These are phyloP conservation scores for Coix lacrymajobi DNA, from an alignment of 176 grass and related monocot genomes.

Conservation along the genomic window DNA sequence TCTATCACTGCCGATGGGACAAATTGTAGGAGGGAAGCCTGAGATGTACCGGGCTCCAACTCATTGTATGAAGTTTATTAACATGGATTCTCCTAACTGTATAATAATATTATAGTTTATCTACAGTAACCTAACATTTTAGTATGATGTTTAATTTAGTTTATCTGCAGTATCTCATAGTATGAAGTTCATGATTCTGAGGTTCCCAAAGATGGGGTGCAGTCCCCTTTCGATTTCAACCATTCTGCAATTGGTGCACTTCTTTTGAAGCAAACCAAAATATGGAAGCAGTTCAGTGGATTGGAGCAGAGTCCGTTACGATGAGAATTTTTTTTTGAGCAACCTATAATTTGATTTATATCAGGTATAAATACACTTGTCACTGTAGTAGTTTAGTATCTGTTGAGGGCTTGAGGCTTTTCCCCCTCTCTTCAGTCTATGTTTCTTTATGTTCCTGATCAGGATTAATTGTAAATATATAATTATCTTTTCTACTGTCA, in stretches of 20 bases:
- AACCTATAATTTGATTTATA: background rate
- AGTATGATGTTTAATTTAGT: too few species aligned
- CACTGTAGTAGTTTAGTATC: background rate
- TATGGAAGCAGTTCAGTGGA: background rate
- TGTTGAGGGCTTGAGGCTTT: background rate
- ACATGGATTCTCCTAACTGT: background rate
- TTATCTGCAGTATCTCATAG: too few species aligned
- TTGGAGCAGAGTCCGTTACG: background rate
- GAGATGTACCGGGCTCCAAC: background rate
- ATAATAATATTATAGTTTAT: background rate
- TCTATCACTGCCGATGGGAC: background rate
- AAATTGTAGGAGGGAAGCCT: background rate
- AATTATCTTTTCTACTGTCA: background rate
- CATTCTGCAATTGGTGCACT: background rate
- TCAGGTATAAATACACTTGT: slow-evolving; percentile 15
- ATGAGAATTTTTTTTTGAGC: background rate
- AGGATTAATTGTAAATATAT: slow-evolving; percentile 13
- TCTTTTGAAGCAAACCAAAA: background rate
- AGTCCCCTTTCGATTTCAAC: background rate
- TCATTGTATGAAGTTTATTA: background rate
- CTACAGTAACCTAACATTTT: background rate
- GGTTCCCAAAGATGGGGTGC: background rate
- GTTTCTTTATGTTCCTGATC: background rate
- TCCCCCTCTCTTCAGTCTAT: slow-evolving; percentile 3
- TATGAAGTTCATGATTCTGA: too few species aligned